These are phyloP conservation scores for Xylaria palmicola DNA, from an alignment of 495 filamentous ascomycete genomes.

Conservation along the genomic window DNA sequence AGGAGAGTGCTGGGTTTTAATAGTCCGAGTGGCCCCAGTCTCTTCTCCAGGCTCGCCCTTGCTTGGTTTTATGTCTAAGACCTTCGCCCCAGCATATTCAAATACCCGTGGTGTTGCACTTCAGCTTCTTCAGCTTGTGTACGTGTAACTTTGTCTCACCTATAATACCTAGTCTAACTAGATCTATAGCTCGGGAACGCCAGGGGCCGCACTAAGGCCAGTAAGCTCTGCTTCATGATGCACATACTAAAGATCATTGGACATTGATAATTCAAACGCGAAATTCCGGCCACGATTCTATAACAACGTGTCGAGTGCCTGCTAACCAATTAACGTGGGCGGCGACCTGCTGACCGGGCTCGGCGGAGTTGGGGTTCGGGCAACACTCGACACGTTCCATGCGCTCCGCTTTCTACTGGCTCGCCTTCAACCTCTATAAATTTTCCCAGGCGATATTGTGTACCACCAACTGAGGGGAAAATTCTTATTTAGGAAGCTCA, in stretches of 20 bases:
- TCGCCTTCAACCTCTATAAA: background rate
- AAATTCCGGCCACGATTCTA: background rate
- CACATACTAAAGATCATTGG: background rate
- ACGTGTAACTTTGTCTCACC: too few relatives aligned
- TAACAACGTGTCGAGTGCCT: background rate
- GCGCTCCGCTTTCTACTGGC: conserved; percentile 4
- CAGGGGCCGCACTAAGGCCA: too few relatives aligned
- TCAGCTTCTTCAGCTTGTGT: too few relatives aligned
- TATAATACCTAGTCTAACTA: too few relatives aligned
- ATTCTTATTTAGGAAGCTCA: conserved; percentile 11
- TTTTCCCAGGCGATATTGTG: background rate
- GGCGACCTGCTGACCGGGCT: background rate
- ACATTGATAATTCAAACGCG: background rate
- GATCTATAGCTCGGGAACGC: too few relatives aligned
- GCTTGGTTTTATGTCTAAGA: too few relatives aligned
- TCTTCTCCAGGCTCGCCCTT: too few relatives aligned
- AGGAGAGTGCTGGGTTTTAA: too few relatives aligned
- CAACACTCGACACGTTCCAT: background rate
- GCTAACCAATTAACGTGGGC: background rate
- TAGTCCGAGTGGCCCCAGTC: too few relatives aligned
- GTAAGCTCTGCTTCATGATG: background rate
- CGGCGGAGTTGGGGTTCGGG: background rate
- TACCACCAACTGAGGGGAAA: background rate
- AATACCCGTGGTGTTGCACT: too few relatives aligned
- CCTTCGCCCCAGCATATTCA: too few relatives aligned